Percentiles rank a stretch among this genome's conserved stretches.
Evolutionary conservation across 2,329 filamentous ascomycete genomes (phyloP).

Genomic region (Colletotrichum sp.): DNA sequence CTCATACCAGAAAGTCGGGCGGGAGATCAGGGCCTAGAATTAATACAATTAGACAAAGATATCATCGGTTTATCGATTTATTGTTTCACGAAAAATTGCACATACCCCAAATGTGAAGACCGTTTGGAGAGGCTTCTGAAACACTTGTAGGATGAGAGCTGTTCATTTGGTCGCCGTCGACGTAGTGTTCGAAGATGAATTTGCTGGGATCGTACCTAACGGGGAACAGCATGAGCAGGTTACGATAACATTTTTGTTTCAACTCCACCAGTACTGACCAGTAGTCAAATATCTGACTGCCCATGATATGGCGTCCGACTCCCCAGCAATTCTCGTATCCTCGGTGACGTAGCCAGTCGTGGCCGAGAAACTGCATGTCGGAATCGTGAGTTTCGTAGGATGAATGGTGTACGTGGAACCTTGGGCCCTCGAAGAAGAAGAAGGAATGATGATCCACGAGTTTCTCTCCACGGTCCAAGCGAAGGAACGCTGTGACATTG

Average conservation of each 20-base stretch:
- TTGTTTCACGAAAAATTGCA: neutral
- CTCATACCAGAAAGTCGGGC: neutral
- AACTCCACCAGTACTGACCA: conserved; percentile 23
- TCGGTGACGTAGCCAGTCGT: conserved; percentile 69
- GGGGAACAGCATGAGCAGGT: neutral
- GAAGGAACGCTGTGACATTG: conserved; percentile 50
- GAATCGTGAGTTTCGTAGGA: conserved; percentile 76
- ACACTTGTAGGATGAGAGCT: conserved; percentile 53
- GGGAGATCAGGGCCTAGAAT: neutral
- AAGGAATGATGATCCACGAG: conserved; percentile 57
- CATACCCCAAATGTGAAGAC: conserved; percentile 51
- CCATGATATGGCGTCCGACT: conserved; percentile 72
- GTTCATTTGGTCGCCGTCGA: conserved; percentile 70
- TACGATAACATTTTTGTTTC: neutral
- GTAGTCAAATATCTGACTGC: conserved; percentile 68
- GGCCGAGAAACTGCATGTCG: conserved; percentile 72
- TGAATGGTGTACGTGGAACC: conserved; percentile 69
- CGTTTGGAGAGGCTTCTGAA: conserved; percentile 43
- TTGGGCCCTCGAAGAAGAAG: conserved; percentile 52
- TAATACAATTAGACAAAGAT: neutral
- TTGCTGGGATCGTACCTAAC: conserved; percentile 62
- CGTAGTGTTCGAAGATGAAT: conserved; percentile 74
- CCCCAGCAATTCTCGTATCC: conserved; percentile 73
- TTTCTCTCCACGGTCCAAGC: conserved; percentile 46
- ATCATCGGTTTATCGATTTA: neutral